A percentile compares a stretch with the other conserved stretches of the same genome.
Conservation (phyloP, 2,329 filamentous ascomycete species). For the Grosmannia serpens region DNA sequence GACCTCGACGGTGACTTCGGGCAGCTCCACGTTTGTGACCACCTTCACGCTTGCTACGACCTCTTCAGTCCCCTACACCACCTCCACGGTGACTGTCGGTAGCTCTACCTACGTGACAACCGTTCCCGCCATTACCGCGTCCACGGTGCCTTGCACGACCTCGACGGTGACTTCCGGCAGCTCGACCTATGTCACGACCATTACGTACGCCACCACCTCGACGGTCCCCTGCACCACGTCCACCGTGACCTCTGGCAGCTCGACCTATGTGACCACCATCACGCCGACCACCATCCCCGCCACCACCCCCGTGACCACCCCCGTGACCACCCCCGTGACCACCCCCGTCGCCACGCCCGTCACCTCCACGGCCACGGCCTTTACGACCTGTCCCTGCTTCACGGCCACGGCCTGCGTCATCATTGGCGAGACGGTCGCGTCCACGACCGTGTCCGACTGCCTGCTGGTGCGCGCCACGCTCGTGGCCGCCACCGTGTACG, state of each 20-base stretch:
- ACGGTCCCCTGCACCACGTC: neutral
- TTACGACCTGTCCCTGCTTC: slow-evolving; percentile 4
- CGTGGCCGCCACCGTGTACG: slow-evolving; percentile 6
- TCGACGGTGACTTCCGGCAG: neutral
- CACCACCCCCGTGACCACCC: neutral
- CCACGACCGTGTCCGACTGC: slow-evolving; percentile 10
- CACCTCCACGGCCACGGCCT: neutral
- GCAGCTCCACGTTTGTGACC: neutral
- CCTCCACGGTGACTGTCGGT: neutral
- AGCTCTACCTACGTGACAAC: neutral
- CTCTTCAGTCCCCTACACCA: neutral
- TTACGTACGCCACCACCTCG: neutral
- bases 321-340: neutral
- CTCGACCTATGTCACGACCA: neutral
- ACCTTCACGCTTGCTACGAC: neutral
- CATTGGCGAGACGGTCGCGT: slow-evolving; percentile 9
- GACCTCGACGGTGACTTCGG: neutral
- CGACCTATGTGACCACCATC: slow-evolving; percentile 1
- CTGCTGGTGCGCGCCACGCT: slow-evolving; percentile 9
- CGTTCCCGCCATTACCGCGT: neutral
- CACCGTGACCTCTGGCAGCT: neutral
- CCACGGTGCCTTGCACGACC: neutral
- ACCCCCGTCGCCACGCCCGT: neutral
- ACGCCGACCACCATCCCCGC: neutral
- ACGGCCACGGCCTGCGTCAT: slow-evolving; percentile 9